Base-by-base conservation (phyloP, 2,329 filamentous ascomycete genomes). In the Talaromyces islandicus region DNA sequence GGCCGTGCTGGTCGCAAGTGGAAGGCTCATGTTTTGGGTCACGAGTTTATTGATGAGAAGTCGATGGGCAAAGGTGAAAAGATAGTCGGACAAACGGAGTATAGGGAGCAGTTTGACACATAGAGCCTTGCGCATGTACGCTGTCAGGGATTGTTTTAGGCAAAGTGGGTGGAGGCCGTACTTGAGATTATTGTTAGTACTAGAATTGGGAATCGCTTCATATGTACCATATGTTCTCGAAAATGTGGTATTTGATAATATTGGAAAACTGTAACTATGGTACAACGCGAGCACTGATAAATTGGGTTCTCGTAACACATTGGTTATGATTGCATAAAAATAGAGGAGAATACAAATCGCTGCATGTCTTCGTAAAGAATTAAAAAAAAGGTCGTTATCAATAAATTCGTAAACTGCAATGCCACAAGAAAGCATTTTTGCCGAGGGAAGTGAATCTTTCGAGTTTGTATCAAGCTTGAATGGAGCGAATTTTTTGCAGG, bases 401-500 rank as follows among this genome's bases (percentile, higher is more conserved):
- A 46, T 46, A 1, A 46, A 46, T 19, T 54, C 51, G 24, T 50
- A 24, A 50, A 6, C 12, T 24, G 10, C 9, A 24, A 5, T 3
- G 24, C 12, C 43, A 12, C 3, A 21, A 14, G 14, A 43, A 21
- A 6, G 9, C 12, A 43, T n/a, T 43, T 43, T 17, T 17, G 14
- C 7, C 41, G 41, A 43, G 12, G 19, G 19, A 21, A 21, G 4
- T 21, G 19, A 6, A 43, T n/a, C 10, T 38, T 25, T n/a, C 14
- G 17, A 50, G 32, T 11, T 6, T 4, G 24, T 46, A 54, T 62
- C 56, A 62, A 9, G 38, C 56, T 24, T 56, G 60, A 14, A 62
- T 46, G n/a, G 57, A 53, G 25, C 57, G 56, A 29, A 58, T 56
- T 17, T 62, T 62, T 54, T 59, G 60, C 46, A 62, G 41, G 25